Percentiles rank a stretch among this genome's conserved stretches.
Conservation (phyloP, 2,329 filamentous ascomycete genomes). For the Fusarium paranaense region DNA sequence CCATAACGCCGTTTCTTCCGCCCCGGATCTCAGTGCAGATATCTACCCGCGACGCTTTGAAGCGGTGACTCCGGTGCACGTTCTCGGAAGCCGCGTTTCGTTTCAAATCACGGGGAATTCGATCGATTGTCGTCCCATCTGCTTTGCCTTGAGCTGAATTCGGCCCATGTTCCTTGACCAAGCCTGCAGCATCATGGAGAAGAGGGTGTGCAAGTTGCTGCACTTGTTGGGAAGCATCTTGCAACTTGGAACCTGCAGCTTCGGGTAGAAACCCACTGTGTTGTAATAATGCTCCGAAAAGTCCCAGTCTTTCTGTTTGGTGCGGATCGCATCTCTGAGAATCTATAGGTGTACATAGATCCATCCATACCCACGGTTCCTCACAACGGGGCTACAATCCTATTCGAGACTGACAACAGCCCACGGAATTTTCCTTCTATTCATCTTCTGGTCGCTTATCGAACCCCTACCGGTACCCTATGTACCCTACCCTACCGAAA, state of each 20-base stretch:
- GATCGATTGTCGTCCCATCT: conserved; percentile 4
- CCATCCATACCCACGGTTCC: conserved; percentile 12
- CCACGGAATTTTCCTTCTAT: conserved; percentile 20
- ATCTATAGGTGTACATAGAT: conserved; percentile 17
- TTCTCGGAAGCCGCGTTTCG: background rate
- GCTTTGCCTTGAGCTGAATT: background rate
- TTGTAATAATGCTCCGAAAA: conserved; percentile 13
- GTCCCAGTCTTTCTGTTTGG: conserved; percentile 15
- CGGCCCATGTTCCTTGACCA: background rate
- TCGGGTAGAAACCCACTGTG: conserved; percentile 1
- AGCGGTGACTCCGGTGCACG: conserved; percentile 2
- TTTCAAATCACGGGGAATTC: background rate
- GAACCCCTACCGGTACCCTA: background rate
- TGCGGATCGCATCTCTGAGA: conserved; percentile 33
- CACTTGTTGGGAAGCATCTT: conserved; percentile 33
- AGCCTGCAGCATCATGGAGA: background rate
- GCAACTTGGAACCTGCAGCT: conserved; percentile 15
- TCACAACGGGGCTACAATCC: conserved; percentile 34
- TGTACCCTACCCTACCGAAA: background rate
- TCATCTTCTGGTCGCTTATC: conserved; percentile 8
- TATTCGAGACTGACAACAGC: conserved; percentile 29
- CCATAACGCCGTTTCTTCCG: background rate
- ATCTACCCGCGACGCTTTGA: conserved; percentile 2
- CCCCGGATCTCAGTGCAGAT: background rate
- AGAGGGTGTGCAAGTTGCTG: conserved; percentile 12